Evolutionary conservation across 2,329 filamentous ascomycete species (phyloP).

Genomic region (Aureobasidium sp.): DNA sequence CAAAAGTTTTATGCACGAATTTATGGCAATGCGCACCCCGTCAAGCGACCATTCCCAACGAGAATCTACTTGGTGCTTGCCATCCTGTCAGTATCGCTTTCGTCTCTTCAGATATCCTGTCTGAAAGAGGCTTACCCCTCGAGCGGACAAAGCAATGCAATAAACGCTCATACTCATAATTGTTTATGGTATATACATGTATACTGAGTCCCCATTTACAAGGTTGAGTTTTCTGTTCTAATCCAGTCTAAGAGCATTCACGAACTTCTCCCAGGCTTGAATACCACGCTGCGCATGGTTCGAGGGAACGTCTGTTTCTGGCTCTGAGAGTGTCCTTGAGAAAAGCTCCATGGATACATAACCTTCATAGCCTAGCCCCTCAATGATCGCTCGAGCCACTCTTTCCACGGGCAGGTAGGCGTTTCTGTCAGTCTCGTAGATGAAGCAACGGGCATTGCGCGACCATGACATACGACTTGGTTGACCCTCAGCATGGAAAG

Average conservation of each 20-base stretch:
- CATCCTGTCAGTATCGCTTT: too few species aligned
- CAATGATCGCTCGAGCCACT: slow-evolving; percentile 55
- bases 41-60: too few species aligned
- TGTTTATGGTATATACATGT: too few species aligned
- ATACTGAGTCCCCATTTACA: too few species aligned
- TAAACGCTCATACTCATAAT: too few species aligned
- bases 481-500: slow-evolving; percentile 50
- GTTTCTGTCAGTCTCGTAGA: slow-evolving; percentile 52
- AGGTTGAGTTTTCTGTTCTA: neutral
- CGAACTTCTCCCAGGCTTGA: slow-evolving; percentile 42
- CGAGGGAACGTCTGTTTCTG: slow-evolving; percentile 46
- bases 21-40: too few species aligned
- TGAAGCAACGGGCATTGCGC: slow-evolving; percentile 62
- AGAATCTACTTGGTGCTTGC: too few species aligned
- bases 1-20: too few species aligned
- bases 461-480: slow-evolving; percentile 68
- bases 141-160: too few species aligned
- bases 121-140: too few species aligned
- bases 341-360: slow-evolving; percentile 70
- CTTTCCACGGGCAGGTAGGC: slow-evolving; percentile 62
- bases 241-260: neutral
- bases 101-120: too few species aligned
- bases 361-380: slow-evolving; percentile 58
- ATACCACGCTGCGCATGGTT: slow-evolving; percentile 48
- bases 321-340: slow-evolving; percentile 51